Base-by-base conservation (phyloP, 768 basidiomycete genomes). In the Asterophora parasitica region DNA sequence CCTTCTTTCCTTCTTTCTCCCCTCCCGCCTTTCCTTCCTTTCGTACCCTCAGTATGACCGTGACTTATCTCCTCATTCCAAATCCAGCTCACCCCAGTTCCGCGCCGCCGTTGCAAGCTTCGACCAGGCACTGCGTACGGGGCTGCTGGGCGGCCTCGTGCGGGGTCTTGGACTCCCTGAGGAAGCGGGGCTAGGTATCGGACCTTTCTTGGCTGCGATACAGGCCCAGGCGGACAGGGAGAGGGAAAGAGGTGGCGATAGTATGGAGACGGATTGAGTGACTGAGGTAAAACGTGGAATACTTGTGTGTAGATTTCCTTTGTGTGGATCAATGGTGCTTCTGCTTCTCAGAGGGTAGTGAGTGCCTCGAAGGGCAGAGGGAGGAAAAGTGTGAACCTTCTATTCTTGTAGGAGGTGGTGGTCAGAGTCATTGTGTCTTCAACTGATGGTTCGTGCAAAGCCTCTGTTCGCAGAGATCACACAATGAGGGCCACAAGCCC, bases 91-190 rank as follows among this genome's bases (percentile, higher is more conserved):
- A 1, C 85, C 89, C 0, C 92, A 88, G 57, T 92, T 94, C 68
- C 83, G 86, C 50, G 70, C 79, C 4, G 85, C 88, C 1, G 87
- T 93, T 15, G 70, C 78, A 2, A 87, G 78, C 61, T 77, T 96
- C 39, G 92, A 96, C 61, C 83, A 86, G 59, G 92, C 91, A 5
- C 71, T 96, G 46, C 72, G 84, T 42, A 92, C 88, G 0, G 92
- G 92, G 7, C 65, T 91, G 42, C 69, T 93, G 2, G 83, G 82
- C 5, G 79, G 76, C 1, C 72, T 94, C 15, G 89, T 95, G 48
- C 71, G 82, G 28, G 77, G 82, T 19, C 71, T 96, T 6, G 92
- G 92, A 2, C 68, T 96, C 31, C 88, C 90, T 0, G 89, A 87
- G 58, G 86, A 85, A 56, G 92, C 92, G 7, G 92, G 91, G 0